Conservation (phyloP, 345 rosid genomes). For the Clarkia xantiana region DNA sequence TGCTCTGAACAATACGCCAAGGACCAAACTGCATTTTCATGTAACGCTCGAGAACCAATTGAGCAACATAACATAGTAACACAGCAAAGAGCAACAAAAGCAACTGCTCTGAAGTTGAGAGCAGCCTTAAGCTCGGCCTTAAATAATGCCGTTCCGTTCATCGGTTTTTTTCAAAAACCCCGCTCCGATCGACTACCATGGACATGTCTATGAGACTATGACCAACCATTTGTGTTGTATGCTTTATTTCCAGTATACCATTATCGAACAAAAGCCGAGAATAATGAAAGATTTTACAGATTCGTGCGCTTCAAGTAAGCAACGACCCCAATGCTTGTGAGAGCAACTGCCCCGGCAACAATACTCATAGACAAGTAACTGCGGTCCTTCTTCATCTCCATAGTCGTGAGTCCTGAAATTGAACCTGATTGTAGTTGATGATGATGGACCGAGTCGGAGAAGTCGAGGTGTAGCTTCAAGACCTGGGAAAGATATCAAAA, state of each 20-base stretch:
- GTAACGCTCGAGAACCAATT: too few relatives aligned
- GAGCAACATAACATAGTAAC: slow-evolving; percentile 17
- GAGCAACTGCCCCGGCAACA: slow-evolving; percentile 44
- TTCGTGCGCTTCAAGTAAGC: slow-evolving; percentile 63
- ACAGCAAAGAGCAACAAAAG: too few relatives aligned
- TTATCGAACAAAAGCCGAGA: not conserved
- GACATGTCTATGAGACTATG: too few relatives aligned
- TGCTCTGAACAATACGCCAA: too few relatives aligned
- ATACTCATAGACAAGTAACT: slow-evolving; percentile 26
- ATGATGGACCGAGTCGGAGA: slow-evolving; percentile 16
- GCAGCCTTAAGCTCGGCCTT: not conserved
- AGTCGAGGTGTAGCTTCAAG: slow-evolving; percentile 65
- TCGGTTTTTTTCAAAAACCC: too few relatives aligned
- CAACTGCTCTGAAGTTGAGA: too few relatives aligned
- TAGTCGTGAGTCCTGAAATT: slow-evolving; percentile 5
- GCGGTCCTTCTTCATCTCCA: slow-evolving; percentile 16
- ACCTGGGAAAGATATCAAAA: slow-evolving; percentile 21
- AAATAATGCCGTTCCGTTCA: too few relatives aligned
- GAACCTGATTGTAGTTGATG: slow-evolving; percentile 14
- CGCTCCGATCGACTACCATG: too few relatives aligned
- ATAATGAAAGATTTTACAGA: slow-evolving; percentile 21
- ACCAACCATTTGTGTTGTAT: not conserved
- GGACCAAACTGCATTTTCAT: not conserved
- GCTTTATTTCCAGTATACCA: not conserved
- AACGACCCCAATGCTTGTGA: slow-evolving; percentile 53